These are phyloP conservation scores for Dipodascus albidus DNA, from an alignment of 805 yeast species.

Conservation along the genomic window DNA sequence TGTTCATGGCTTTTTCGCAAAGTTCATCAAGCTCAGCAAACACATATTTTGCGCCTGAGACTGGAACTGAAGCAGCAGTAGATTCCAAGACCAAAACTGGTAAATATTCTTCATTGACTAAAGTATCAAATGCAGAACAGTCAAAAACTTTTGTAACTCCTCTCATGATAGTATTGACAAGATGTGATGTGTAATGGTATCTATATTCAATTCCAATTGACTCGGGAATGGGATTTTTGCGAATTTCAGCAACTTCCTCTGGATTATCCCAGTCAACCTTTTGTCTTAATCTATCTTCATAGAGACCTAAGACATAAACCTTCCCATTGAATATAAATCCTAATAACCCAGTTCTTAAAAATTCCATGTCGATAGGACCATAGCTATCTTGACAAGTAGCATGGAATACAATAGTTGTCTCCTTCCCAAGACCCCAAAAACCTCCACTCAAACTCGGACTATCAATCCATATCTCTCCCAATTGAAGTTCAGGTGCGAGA, in stretches of 20 bases:
- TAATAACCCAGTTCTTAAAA: constrained; percentile 78
- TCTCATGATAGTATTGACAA: constrained; percentile 73
- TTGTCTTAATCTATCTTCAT: constrained; percentile 86
- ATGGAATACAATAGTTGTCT: constrained; percentile 66
- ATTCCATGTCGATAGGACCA: constrained; percentile 63
- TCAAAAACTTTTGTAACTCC: constrained; percentile 75
- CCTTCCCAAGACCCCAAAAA: constrained; percentile 60
- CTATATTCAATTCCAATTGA: constrained; percentile 21
- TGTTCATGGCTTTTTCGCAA: constrained; percentile 34
- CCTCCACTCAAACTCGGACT: constrained; percentile 87
- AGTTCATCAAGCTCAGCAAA: constrained; percentile 34
- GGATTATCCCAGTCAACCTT: constrained; percentile 14
- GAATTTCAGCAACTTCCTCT: background rate
- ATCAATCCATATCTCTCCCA: constrained; percentile 96
- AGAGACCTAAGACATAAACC: constrained; percentile 76
- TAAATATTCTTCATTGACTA: constrained; percentile 65
- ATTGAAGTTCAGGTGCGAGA: constrained; percentile 61
- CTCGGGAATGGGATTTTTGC: background rate
- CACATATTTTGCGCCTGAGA: constrained; percentile 26
- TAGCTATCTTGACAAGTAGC: constrained; percentile 67
- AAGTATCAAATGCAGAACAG: constrained; percentile 82
- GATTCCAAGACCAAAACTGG: constrained; percentile 84
- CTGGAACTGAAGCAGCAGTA: constrained; percentile 28
- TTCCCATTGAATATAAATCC: constrained; percentile 86
- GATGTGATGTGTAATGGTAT: constrained; percentile 79